Percentiles rank a stretch among this genome's conserved stretches.
Evolutionary conservation across 163 green algal species (phyloP).

Genomic region (Prototheca wickerhamii): DNA sequence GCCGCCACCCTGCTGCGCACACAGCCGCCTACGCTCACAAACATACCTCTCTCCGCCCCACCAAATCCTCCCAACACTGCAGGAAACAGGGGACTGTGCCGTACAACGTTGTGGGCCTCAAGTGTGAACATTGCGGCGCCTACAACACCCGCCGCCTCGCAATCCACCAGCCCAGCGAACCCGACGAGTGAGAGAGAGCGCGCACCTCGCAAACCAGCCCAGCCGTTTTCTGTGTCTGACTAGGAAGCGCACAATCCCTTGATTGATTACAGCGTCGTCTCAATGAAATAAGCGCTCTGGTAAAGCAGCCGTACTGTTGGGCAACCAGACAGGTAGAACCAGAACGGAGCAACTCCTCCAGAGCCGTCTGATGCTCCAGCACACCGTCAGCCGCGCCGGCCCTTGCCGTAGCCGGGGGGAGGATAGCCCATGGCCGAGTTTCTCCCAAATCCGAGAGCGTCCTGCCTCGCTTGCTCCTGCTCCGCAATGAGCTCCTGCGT

Average conservation of each 20-base stretch:
- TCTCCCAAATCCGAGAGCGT: not conserved
- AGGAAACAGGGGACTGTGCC: constrained; percentile 10
- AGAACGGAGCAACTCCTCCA: not conserved
- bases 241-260: too few relatives aligned
- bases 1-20: too few relatives aligned
- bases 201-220: too few relatives aligned
- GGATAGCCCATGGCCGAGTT: not conserved
- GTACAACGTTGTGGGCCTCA: constrained; percentile 76
- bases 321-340: too few relatives aligned
- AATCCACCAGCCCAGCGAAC: not conserved
- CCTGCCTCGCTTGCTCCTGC: not conserved
- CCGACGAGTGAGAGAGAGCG: too few relatives aligned
- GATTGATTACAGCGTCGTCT: too few relatives aligned
- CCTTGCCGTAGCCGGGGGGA: constrained; percentile 5
- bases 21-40: too few relatives aligned
- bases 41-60: too few relatives aligned
- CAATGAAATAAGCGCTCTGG: too few relatives aligned
- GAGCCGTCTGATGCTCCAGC: too few relatives aligned
- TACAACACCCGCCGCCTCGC: constrained; percentile 74
- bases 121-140: constrained; percentile 59
- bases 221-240: too few relatives aligned
- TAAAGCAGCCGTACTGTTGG: too few relatives aligned
- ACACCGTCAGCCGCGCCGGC: not conserved
- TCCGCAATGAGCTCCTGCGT: not conserved
- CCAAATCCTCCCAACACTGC: not conserved